Percentiles rank a stretch among this genome's conserved stretches.
These are phyloP conservation scores for Pythium scleroteichum DNA, from an alignment of 352 stramenopile species.

Conservation along the genomic window DNA sequence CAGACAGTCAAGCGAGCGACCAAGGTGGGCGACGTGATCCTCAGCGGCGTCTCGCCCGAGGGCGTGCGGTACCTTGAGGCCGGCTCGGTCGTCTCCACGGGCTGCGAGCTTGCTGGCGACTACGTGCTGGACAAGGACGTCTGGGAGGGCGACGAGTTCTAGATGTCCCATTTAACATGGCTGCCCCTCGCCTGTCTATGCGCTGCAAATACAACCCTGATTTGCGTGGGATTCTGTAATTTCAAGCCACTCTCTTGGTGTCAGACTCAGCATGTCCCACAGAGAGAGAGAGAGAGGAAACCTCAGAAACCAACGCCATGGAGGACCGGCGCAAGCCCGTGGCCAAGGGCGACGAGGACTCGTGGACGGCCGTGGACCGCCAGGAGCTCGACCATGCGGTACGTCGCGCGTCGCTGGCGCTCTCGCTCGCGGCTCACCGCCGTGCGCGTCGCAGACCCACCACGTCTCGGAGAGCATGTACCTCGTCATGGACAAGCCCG, in stretches of 20 bases:
- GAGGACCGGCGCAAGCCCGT: constrained; percentile 27
- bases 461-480: constrained; percentile 84
- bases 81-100: constrained; percentile 61
- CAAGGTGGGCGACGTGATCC: constrained; percentile 73
- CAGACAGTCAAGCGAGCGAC: constrained; percentile 50
- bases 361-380: constrained; percentile 81
- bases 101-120: constrained; percentile 61
- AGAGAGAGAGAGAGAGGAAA: constrained; percentile 4
- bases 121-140: constrained; percentile 81
- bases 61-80: constrained; percentile 74
- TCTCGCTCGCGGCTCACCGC: too few species aligned
- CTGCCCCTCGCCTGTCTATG: constrained; percentile 13
- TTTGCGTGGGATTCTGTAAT: constrained; percentile 10
- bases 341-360: constrained; percentile 65
- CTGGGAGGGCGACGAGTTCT: constrained; percentile 68
- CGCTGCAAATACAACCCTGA: constrained; percentile 8
- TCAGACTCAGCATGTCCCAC: constrained; percentile 15
- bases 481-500: constrained; percentile 68
- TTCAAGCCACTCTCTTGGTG: neutral
- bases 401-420: constrained; percentile 11
- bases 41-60: constrained; percentile 70
- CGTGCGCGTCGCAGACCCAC: constrained; percentile 44
- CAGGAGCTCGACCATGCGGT: constrained; percentile 81
- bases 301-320: constrained; percentile 12
- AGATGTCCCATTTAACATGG: constrained; percentile 8